Base-by-base conservation (phyloP, 139 green algal species). In the Tetradesmus lagerheimii region DNA sequence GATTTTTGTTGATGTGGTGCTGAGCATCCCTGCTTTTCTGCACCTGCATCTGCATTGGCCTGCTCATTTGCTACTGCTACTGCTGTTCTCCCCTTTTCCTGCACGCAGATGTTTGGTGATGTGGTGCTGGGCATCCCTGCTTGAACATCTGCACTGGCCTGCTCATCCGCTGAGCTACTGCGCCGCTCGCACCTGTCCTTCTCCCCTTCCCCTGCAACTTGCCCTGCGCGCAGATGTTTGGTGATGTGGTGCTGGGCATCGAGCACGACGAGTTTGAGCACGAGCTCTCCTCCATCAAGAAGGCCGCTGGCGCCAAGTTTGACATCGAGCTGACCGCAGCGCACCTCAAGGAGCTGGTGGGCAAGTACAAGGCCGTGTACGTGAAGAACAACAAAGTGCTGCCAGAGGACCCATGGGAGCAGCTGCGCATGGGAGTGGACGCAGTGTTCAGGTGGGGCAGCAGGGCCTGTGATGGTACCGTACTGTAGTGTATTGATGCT, bases 151-250 rank as follows among this genome's bases (percentile, higher is more conserved):
- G n/a, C n/a, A n/a, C n/a, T n/a, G n/a, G n/a, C n/a, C 66, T 76
- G 27, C 66, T 38, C 66, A 67, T 4, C 34, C 12, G 79, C 2
- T 8, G 39, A 53, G 3, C 27, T 85, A 4, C 64, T 25, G 41
- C 86, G 90, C 75, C 94, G 96, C 64, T 94, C 97, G 74, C 87
- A 97, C n/a, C 8, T n/a, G n/a, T n/a, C n/a, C n/a, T n/a, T n/a
- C 45, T 57, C 14, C 45, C 62, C 25, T 74, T 39, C 71, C 18
- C 11, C 29, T 39, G n/a, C n/a, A n/a, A n/a, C n/a, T n/a, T n/a
- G n/a, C n/a, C n/a, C n/a, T n/a, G n/a, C n/a, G n/a, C n/a, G 20
- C 94, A 98, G 87, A 98, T 98, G 96, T 98, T 96, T 89, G 96
- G 93, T 38, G 94, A 96, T 79, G 94, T 98, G 38, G 96, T 98